These are phyloP conservation scores for Stropharia rugosoannulata DNA, from an alignment of 768 basidiomycete genomes.

Conservation along the genomic window DNA sequence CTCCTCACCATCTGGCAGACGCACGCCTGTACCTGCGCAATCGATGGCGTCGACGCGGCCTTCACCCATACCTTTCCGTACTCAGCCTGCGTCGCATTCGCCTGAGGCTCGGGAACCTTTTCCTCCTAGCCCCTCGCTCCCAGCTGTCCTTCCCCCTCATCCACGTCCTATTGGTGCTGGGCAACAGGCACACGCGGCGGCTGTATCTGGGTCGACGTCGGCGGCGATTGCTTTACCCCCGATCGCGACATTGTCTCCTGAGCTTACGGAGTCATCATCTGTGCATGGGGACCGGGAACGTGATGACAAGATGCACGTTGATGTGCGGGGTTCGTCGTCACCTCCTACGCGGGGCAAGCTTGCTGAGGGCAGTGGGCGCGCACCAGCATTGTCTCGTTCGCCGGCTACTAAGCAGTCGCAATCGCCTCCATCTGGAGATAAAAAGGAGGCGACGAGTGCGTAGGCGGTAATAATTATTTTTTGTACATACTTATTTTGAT, in stretches of 20 bases:
- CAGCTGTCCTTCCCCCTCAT: constrained; percentile 68
- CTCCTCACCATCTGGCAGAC: constrained; percentile 51
- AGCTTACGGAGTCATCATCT: constrained; percentile 54
- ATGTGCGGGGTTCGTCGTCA: constrained; percentile 41
- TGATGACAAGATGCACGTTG: constrained; percentile 57
- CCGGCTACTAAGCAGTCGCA: constrained; percentile 51
- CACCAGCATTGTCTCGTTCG: constrained; percentile 42
- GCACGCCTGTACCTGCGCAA: constrained; percentile 36
- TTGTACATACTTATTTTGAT: constrained; percentile 1
- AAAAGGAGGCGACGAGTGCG: constrained; percentile 30
- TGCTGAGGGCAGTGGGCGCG: constrained; percentile 45
- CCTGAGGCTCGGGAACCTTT: constrained; percentile 62
- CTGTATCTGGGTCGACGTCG: constrained; percentile 25
- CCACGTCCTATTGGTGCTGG: constrained; percentile 69
- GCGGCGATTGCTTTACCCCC: constrained; percentile 62
- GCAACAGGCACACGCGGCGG: constrained; percentile 33
- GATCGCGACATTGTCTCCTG: constrained; percentile 66
- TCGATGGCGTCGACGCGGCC: constrained; percentile 55
- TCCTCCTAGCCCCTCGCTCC: constrained; percentile 54
- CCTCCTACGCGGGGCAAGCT: constrained; percentile 54
- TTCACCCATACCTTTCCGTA: constrained; percentile 73
- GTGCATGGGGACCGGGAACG: constrained; percentile 32
- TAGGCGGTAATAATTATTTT: constrained; percentile 9
- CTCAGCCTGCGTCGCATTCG: constrained; percentile 66
- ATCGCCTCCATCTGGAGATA: constrained; percentile 49